A percentile compares a stretch with the other conserved stretches of the same genome.
These are phyloP conservation scores for Acanthamoeba castellanii DNA, from an alignment of 208 protist genomes.

Conservation along the genomic window DNA sequence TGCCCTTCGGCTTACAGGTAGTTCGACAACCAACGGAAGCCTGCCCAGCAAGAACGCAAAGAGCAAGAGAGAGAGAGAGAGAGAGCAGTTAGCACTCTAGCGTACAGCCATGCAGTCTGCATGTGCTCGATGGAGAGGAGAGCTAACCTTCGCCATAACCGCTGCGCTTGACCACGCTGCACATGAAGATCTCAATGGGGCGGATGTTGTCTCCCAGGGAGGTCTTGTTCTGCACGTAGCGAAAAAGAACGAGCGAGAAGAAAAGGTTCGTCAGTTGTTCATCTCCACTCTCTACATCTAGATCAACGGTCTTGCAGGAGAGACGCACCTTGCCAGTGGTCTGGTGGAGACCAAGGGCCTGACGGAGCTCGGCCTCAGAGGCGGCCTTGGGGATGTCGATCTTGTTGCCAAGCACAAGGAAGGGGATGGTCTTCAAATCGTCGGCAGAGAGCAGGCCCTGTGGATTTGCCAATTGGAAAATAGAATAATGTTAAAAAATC, in stretches of 20 bases:
- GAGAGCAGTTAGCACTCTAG: too few relatives aligned
- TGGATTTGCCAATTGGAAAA: conserved; percentile 98
- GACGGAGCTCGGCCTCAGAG: too few relatives aligned
- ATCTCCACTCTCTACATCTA: conserved; percentile 93
- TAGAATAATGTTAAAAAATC: too few relatives aligned
- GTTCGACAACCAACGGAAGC: too few relatives aligned
- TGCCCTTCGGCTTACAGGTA: too few relatives aligned
- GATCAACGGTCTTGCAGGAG: not conserved
- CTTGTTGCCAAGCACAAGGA: conserved; percentile 99
- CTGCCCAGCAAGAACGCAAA: too few relatives aligned
- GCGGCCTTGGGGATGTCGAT: conserved; percentile 93
- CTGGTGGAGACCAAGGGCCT: too few relatives aligned
- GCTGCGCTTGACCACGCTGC: conserved; percentile 96
- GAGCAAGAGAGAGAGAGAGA: too few relatives aligned
- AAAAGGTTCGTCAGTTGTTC: conserved; percentile 91
- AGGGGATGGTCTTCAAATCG: conserved; percentile 96
- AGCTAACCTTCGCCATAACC: conserved; percentile 97
- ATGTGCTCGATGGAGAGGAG: too few relatives aligned
- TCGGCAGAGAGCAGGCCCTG: conserved; percentile 93
- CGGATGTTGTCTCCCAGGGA: conserved; percentile 93
- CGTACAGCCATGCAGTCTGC: too few relatives aligned
- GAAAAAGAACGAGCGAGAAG: not conserved
- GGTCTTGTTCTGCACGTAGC: too few relatives aligned
- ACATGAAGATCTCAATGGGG: conserved; percentile 99
- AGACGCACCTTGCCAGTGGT: not conserved